phyloP scores from a whole-genome alignment of 2,329 filamentous ascomycete genomes.

The Magnaporthiopsis rhizophila region DNA sequence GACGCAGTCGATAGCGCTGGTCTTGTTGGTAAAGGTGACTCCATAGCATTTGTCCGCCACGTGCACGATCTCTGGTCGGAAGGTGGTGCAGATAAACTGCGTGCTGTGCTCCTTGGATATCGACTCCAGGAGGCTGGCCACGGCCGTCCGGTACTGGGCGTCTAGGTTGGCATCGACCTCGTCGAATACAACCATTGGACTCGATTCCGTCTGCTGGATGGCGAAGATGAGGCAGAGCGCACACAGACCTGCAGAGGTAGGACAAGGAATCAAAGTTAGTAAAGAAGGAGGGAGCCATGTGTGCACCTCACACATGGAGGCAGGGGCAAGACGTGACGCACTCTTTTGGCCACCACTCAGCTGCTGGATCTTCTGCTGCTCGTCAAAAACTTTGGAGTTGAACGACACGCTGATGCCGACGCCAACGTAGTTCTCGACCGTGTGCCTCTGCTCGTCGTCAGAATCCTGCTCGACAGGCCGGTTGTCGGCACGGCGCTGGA shows the following conservation, averaged over 20 bases:
- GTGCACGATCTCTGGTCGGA: constrained; percentile 90
- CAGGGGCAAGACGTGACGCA: constrained; percentile 32
- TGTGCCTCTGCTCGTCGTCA: constrained; percentile 58
- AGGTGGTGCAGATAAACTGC: constrained; percentile 97
- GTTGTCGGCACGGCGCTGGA: constrained; percentile 81
- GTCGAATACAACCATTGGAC: constrained; percentile 98
- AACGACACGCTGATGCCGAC: constrained; percentile 97
- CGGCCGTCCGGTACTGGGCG: constrained; percentile 93
- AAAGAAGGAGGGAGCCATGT: constrained; percentile 9
- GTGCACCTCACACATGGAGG: background rate
- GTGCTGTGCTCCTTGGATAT: constrained; percentile 60
- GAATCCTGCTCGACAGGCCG: constrained; percentile 52
- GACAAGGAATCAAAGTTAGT: constrained; percentile 7
- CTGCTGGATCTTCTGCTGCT: constrained; percentile 96
- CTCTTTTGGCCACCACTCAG: constrained; percentile 96
- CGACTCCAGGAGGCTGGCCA: constrained; percentile 78
- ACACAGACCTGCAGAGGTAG: constrained; percentile 58
- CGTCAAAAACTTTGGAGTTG: constrained; percentile 91
- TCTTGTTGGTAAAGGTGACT: constrained; percentile 89
- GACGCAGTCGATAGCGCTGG: constrained; percentile 87
- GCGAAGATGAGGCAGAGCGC: constrained; percentile 97
- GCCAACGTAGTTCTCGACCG: constrained; percentile 90
- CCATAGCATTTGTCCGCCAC: constrained; percentile 98
- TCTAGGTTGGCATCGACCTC: constrained; percentile 98
- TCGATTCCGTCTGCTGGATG: constrained; percentile 95